Base-by-base conservation (phyloP, 2,329 filamentous ascomycete species). In the Tolypocladium amazonense region DNA sequence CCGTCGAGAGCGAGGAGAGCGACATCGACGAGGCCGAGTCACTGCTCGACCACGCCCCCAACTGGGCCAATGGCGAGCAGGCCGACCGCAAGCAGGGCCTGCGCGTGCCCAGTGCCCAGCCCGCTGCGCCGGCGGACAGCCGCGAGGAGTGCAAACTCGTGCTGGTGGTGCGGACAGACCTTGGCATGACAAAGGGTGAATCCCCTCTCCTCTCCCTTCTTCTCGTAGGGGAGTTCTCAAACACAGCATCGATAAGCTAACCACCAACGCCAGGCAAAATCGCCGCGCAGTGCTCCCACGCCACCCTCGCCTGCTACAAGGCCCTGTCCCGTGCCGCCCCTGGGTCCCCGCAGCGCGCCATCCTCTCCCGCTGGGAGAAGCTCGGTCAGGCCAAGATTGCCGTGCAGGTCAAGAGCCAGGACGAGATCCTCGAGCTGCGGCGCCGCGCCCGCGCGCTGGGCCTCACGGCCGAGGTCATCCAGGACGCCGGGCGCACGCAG, bases 271-370 rank as follows among this genome's bases (percentile, higher is more conserved):
- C 64, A 96, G 93, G 93, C 69, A 99, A 99, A 81, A 97, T 97
- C 69, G 94, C 91, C 60, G 94, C 94, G 9, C 94, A 97, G 76
- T 93, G 89, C 76, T 89, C 88, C 56, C 94, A 97, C 75, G 94
- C 94, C n/a, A 96, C 93, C 3, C 86, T 99, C 60, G 92, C 93
- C 59, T 97, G 93, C 83, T 99, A 96, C 85, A 97, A 97, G 78
- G 79, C 86, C 61, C 85, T 95, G 64, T 76, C 85, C 60, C 75
- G 78, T 59, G 77, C 84, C n/a, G 76, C 80, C 58, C 76, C 82
- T 47, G 73, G 77, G 43, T 79, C 80, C 30, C 73, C 83, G 18
- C 78, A 81, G 55, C 83, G 85, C 59, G 78, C 78, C 52, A 77
- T 96, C 58, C 83, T 99, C 56, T 81, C 82, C 65, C 87, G 88